Percentiles rank a stretch among this genome's conserved stretches.
Evolutionary conservation across 2,329 filamentous ascomycete species (phyloP).

Genomic region (Colletotrichum kahawae): DNA sequence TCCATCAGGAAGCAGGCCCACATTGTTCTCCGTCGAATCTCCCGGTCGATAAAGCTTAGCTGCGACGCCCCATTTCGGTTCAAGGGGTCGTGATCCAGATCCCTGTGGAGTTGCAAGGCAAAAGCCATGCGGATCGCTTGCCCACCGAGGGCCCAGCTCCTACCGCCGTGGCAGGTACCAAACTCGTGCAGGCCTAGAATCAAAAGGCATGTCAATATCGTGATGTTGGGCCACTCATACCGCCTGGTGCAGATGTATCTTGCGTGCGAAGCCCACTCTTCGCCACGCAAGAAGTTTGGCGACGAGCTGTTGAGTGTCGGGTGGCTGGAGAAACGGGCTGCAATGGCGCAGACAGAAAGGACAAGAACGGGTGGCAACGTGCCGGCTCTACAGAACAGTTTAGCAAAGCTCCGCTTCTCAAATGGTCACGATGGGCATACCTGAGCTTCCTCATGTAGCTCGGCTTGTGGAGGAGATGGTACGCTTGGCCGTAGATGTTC

Average conservation of each 20-base stretch:
- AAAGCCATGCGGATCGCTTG: conserved; percentile 98
- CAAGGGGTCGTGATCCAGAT: conserved; percentile 81
- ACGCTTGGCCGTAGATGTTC: conserved; percentile 92
- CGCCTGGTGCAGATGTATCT: conserved; percentile 84
- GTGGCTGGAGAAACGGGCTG: conserved; percentile 93
- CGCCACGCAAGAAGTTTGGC: conserved; percentile 84
- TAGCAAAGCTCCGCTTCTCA: conserved; percentile 23
- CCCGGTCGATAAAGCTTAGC: conserved; percentile 88
- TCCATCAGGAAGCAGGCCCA: conserved; percentile 99
- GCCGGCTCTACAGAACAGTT: conserved; percentile 59
- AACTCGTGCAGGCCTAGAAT: conserved; percentile 94
- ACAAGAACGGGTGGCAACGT: conserved; percentile 88
- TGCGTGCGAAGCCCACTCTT: conserved; percentile 89
- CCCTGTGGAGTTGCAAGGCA: conserved; percentile 89
- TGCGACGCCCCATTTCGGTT: conserved; percentile 66
- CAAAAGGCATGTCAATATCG: conserved; percentile 88
- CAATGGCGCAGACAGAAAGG: conserved; percentile 92
- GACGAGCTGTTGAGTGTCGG: conserved; percentile 73
- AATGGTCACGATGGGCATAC: conserved; percentile 46
- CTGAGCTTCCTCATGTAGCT: conserved; percentile 91
- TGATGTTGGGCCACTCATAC: conserved; percentile 96
- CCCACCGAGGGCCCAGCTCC: conserved; percentile 94
- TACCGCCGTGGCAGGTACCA: conserved; percentile 92
- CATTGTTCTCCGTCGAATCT: conserved; percentile 93
- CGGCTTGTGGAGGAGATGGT: conserved; percentile 93